A percentile compares a stretch with the other conserved stretches of the same genome.
Evolutionary conservation across 352 stramenopile genomes (phyloP).

Genomic region (Pythium graminicola): DNA sequence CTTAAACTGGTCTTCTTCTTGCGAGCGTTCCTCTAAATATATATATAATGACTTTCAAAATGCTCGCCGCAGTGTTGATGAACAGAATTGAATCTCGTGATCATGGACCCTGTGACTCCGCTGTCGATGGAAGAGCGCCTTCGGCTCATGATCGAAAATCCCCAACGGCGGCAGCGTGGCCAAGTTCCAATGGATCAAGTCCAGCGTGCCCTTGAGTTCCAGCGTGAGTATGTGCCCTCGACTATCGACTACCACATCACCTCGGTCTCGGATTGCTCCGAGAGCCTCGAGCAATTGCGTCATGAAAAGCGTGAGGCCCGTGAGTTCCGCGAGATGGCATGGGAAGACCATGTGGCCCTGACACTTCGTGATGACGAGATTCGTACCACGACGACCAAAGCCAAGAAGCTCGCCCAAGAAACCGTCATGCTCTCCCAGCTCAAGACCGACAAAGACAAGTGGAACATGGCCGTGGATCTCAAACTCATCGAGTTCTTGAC

Average conservation of each 20-base stretch:
- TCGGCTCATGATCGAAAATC: constrained; percentile 33
- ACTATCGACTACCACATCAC: constrained; percentile 33
- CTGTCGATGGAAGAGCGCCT: constrained; percentile 49
- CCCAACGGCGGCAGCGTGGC: constrained; percentile 37
- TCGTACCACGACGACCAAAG: constrained; percentile 15
- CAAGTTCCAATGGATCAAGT: constrained; percentile 43
- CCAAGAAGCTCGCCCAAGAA: constrained; percentile 47
- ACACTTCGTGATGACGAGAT: constrained; percentile 25
- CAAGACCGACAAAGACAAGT: constrained; percentile 51
- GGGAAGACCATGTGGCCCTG: constrained; percentile 48
- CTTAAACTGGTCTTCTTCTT: too few relatives aligned
- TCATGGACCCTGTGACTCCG: too few relatives aligned
- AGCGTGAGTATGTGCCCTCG: constrained; percentile 36
- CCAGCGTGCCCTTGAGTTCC: constrained; percentile 31
- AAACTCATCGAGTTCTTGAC: constrained; percentile 36
- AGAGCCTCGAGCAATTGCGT: constrained; percentile 38
- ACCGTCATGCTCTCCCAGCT: constrained; percentile 47
- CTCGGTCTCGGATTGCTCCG: constrained; percentile 42
- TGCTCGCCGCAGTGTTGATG: too few relatives aligned
- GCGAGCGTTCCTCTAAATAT: too few relatives aligned
- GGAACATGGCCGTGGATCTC: constrained; percentile 65
- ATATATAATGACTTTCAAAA: too few relatives aligned
- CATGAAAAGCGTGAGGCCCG: constrained; percentile 42
- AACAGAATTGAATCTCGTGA: too few relatives aligned
- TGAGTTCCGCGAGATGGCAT: constrained; percentile 55